Percentiles rank a stretch among this genome's conserved stretches.
Conservation (phyloP, 176 grass and related monocot species). For the Juncus effusus region DNA sequence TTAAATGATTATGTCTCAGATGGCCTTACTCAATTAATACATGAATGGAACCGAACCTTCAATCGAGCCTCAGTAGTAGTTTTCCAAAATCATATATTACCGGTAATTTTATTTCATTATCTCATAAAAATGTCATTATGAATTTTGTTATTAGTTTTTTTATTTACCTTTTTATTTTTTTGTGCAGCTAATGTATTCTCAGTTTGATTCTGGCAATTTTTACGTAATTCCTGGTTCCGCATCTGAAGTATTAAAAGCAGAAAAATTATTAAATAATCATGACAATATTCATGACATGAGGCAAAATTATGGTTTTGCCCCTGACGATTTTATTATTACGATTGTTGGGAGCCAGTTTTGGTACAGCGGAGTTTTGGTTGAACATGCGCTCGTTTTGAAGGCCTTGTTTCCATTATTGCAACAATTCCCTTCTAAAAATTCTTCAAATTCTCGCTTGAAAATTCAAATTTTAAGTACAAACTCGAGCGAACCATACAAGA, state of each 20-base stretch:
- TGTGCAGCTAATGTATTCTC: conserved; percentile 89
- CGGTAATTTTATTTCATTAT: conserved; percentile 42
- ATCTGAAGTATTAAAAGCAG: conserved; percentile 57
- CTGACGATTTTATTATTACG: conserved; percentile 72
- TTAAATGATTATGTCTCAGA: conserved; percentile 52
- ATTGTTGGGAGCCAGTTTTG: conserved; percentile 78
- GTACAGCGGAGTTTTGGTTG: conserved; percentile 67
- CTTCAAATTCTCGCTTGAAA: conserved; percentile 54
- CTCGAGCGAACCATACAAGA: conserved; percentile 46
- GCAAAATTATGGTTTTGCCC: conserved; percentile 38
- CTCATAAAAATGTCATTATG: background rate
- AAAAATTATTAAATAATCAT: conserved; percentile 21
- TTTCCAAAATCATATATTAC: conserved; percentile 81
- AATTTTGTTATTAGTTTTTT: conserved; percentile 26
- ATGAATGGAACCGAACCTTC: conserved; percentile 82
- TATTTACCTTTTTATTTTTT: conserved; percentile 34
- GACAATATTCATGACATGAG: conserved; percentile 32
- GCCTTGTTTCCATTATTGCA: conserved; percentile 59
- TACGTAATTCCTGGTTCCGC: conserved; percentile 85
- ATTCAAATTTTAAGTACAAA: conserved; percentile 60
- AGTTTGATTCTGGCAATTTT: conserved; percentile 95
- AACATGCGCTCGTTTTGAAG: conserved; percentile 77
- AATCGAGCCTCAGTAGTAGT: conserved; percentile 74
- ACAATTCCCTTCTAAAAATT: conserved; percentile 49
- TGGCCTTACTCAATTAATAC: conserved; percentile 58